Evolutionary conservation across 108 stramenopile genomes (phyloP).

Genomic region (Conticribra guillardii): DNA sequence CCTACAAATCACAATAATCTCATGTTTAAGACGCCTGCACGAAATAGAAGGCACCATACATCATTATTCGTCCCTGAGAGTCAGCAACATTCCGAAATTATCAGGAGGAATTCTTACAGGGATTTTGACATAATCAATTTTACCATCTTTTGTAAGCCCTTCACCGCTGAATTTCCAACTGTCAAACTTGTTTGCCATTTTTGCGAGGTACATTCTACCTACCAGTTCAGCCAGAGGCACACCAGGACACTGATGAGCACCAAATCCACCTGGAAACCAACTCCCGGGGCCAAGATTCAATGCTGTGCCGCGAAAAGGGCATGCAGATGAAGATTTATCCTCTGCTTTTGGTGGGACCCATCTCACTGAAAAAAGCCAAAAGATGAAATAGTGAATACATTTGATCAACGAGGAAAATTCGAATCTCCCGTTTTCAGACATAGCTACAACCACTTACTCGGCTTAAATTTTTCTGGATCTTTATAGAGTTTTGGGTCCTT

Average conservation of each 20-base stretch:
- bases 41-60: too few relatives aligned
- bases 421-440: too few relatives aligned
- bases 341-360: conserved; percentile 10
- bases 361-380: too few relatives aligned
- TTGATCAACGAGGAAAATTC: too few relatives aligned
- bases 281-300: conserved; percentile 23
- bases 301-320: conserved; percentile 35
- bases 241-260: conserved; percentile 42
- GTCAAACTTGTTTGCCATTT: conserved; percentile 18
- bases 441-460: too few relatives aligned
- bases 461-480: conserved; percentile 20
- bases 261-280: conserved; percentile 41
- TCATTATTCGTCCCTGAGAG: too few relatives aligned
- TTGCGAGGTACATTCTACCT: conserved; percentile 25
- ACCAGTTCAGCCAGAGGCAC: conserved; percentile 34
- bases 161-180: conserved; percentile 15
- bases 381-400: too few relatives aligned
- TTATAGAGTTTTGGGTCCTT: conserved; percentile 26
- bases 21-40: too few relatives aligned
- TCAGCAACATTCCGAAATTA: conserved; percentile 26
- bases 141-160: conserved; percentile 23
- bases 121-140: conserved; percentile 24
- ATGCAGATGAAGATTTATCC: conserved; percentile 2
- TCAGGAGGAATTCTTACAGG: conserved; percentile 29
- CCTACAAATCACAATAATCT: too few relatives aligned